These are phyloP conservation scores for Pythium sp. DNA, from an alignment of 352 stramenopile species.

Conservation along the genomic window DNA sequence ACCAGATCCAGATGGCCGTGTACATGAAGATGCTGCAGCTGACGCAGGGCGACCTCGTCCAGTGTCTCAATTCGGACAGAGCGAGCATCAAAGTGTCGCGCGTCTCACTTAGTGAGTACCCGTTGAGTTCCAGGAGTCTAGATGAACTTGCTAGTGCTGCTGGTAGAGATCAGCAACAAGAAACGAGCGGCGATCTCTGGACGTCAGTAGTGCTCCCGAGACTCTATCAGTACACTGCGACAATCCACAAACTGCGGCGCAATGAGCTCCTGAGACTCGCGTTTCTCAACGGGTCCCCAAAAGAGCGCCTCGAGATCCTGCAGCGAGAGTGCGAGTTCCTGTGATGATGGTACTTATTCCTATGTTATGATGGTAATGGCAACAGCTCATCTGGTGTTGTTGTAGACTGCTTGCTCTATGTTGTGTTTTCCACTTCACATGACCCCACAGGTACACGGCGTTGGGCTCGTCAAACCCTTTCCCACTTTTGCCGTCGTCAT, in stretches of 20 bases:
- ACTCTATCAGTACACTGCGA: constrained; percentile 48
- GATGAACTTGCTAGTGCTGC: background rate
- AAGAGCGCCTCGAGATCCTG: constrained; percentile 45
- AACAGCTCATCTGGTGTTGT: background rate
- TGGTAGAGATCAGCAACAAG: background rate
- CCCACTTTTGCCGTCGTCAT: background rate
- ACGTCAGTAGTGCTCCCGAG: constrained; percentile 57
- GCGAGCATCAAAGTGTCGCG: constrained; percentile 54
- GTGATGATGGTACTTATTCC: constrained; percentile 20
- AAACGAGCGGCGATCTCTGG: constrained; percentile 40
- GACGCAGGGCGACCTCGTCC: constrained; percentile 58
- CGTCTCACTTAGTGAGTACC: constrained; percentile 39
- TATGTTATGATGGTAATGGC: background rate
- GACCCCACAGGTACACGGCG: constrained; percentile 9
- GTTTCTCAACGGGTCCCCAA: constrained; percentile 55
- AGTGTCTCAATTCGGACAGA: constrained; percentile 53
- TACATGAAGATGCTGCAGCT: constrained; percentile 83
- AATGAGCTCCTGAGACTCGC: constrained; percentile 54
- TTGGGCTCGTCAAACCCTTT: background rate
- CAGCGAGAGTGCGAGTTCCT: constrained; percentile 56
- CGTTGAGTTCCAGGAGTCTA: constrained; percentile 23
- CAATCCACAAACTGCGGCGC: constrained; percentile 42
- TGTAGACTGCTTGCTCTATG: background rate
- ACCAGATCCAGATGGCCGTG: constrained; percentile 75
- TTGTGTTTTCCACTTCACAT: constrained; percentile 9